phyloP scores from a whole-genome alignment of 345 rosid genomes.

The Gossypioides kirkii region DNA sequence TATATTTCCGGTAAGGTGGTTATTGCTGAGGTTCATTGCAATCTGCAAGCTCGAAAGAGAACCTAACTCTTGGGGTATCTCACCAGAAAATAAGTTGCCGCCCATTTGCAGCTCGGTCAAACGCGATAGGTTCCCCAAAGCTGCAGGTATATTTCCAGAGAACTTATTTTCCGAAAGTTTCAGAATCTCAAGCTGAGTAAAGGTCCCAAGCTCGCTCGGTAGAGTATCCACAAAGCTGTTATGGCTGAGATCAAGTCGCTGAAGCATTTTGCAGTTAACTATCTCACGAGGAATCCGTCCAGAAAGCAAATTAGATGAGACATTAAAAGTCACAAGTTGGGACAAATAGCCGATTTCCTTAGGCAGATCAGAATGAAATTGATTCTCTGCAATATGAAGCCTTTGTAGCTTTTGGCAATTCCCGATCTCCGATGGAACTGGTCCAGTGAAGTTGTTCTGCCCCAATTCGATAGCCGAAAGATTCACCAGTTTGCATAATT shows the following conservation, averaged over 20 bases:
- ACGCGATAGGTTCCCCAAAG: slow-evolving; percentile 66
- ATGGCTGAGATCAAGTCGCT: slow-evolving; percentile 79
- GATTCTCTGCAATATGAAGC: slow-evolving; percentile 69
- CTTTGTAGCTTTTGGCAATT: slow-evolving; percentile 66
- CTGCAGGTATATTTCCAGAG: slow-evolving; percentile 63
- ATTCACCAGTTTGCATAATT: slow-evolving; percentile 59
- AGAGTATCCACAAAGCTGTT: slow-evolving; percentile 58
- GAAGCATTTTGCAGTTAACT: slow-evolving; percentile 72
- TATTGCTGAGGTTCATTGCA: slow-evolving; percentile 84
- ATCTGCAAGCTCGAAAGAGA: slow-evolving; percentile 83
- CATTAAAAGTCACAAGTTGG: slow-evolving; percentile 66
- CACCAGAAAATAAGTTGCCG: slow-evolving; percentile 67
- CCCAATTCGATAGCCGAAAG: slow-evolving; percentile 70
- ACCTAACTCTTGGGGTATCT: slow-evolving; percentile 69
- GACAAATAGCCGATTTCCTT: slow-evolving; percentile 70
- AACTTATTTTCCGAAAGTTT: slow-evolving; percentile 74
- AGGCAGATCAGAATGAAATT: slow-evolving; percentile 53
- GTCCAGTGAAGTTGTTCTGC: slow-evolving; percentile 71
- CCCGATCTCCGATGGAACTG: slow-evolving; percentile 62
- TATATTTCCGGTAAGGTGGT: slow-evolving; percentile 55
- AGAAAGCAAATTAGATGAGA: slow-evolving; percentile 62
- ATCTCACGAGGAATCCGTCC: slow-evolving; percentile 71
- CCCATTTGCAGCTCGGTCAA: slow-evolving; percentile 92
- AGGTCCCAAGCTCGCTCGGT: slow-evolving; percentile 64
- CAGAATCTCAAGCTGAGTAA: slow-evolving; percentile 77